Conservation (phyloP, 1,284 basidiomycete species). For the Leccinum pseudoinsigne region DNA sequence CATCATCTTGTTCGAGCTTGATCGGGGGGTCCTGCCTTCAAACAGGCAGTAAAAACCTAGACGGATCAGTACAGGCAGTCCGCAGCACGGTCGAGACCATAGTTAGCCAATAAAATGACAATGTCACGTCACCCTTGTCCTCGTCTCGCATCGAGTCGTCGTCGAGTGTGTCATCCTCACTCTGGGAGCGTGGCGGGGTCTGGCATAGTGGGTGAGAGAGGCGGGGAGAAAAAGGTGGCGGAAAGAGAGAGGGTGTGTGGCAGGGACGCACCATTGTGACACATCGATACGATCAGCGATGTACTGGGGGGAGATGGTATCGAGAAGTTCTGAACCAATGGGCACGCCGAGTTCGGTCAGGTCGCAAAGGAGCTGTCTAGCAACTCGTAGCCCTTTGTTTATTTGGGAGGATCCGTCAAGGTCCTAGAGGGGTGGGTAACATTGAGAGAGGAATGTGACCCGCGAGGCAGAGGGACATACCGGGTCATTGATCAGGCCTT, state of each 20-base stretch:
- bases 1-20: slow-evolving; percentile 86
- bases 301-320: slow-evolving; percentile 90
- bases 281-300: slow-evolving; percentile 57
- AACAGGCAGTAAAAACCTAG: slow-evolving; percentile 82
- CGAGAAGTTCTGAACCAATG: slow-evolving; percentile 93
- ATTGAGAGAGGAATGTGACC: neutral
- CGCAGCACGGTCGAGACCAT: no score
- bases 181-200: no score
- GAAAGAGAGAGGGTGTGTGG: no score
- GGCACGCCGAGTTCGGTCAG: slow-evolving; percentile 89
- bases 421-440: slow-evolving; percentile 38
- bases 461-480: slow-evolving; percentile 13
- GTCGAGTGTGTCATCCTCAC: no score
- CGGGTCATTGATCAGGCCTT: slow-evolving; percentile 89
- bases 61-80: no score
- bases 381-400: slow-evolving; percentile 91
- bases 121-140: neutral
- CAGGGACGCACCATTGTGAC: no score
- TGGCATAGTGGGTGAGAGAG: no score
- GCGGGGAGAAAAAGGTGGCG: no score
- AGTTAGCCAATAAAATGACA: no score
- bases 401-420: slow-evolving; percentile 96
- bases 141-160: no score
- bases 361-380: slow-evolving; percentile 88
- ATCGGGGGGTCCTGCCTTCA: slow-evolving; percentile 88